phyloP scores from a whole-genome alignment of 805 yeast genomes.

The Ogataea wickerhamii region DNA sequence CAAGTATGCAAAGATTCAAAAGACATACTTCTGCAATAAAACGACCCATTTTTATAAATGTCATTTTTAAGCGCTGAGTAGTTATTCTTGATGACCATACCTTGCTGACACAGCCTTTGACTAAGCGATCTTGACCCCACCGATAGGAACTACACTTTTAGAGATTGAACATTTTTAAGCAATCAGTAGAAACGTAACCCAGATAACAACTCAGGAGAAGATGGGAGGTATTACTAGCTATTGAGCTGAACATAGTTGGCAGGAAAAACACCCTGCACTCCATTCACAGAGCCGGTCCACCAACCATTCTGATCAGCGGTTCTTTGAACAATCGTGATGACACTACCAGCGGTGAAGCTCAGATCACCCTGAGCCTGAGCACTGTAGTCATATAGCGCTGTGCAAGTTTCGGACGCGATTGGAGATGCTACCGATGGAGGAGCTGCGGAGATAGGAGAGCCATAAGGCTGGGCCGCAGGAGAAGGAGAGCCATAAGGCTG shows the following conservation, averaged over 20 bases:
- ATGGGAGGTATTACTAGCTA: no score
- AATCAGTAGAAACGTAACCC: no score
- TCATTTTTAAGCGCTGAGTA: no score
- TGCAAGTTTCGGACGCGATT: slow-evolving; percentile 59
- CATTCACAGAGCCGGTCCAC: slow-evolving; percentile 94
- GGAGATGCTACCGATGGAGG: slow-evolving; percentile 36
- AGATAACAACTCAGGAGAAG: no score
- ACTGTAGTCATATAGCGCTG: slow-evolving; percentile 85
- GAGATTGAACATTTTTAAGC: no score
- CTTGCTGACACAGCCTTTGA: no score
- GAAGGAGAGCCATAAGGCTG: slow-evolving; percentile 14
- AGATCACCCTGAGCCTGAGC: slow-evolving; percentile 95
- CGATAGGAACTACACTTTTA: no score
- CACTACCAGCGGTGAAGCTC: slow-evolving; percentile 81
- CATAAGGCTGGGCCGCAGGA: slow-evolving; percentile 23
- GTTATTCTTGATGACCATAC: no score
- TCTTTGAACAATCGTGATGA: slow-evolving; percentile 77
- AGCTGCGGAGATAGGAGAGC: slow-evolving; percentile 26
- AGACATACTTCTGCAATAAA: no score
- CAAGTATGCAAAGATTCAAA: no score
- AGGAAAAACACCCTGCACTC: slow-evolving; percentile 89
- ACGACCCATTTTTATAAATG: no score
- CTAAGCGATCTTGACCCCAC: no score
- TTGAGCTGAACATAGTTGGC: slow-evolving; percentile 90
- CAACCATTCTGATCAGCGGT: slow-evolving; percentile 87